Evolutionary conservation across 2,329 filamentous ascomycete genomes (phyloP), one percentile per base, ranked within the genome.

Genomic region (Phoma herbarum): DNA sequence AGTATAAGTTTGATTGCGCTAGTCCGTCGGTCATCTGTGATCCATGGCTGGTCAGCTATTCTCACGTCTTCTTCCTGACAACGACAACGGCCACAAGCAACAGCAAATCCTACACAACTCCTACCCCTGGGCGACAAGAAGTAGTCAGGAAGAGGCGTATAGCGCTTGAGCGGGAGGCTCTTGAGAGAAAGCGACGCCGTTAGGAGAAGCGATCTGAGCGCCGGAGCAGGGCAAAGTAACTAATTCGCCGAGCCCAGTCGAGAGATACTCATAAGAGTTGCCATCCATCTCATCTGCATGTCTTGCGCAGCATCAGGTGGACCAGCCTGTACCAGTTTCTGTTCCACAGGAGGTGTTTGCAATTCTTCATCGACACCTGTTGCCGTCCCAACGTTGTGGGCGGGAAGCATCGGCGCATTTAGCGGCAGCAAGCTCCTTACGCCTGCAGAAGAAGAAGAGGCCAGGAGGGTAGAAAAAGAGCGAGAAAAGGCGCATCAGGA

Each of bases 261-360:
- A 39, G 29, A 31, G 3, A 3, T 31, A 31, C 29, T 11, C 29
- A 31, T 11, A 6, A 31, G 29, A 14, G 29, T 31, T 11, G 11
- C 29, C 29, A 31, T 3, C 12, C 4, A 39, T 39, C 35, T 39
- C 35, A 18, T 20, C 39, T 44, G 16, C 10, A 58, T 58, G 43
- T 42, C 47, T 42, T 52, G 55, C 23, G 37, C 2, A 29, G 55
- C 43, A 33, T 14, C 53, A 42, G 42, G 33, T 8, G 10, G 11
- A 18, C 5, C 51, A 8, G 37, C 12, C 11, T 31, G 28, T 22
- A 22, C 6, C 20, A 37, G 44, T 10, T 43, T 37, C 20, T 55
- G n/a, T 14, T 44, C 52, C 2, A 25, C 23, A 7, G 41, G 46
- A 51, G 39, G 20, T 16, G 11, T 16, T 43, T 49, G 43, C 14